A percentile compares a stretch with the other conserved stretches of the same genome.
Evolutionary conservation across 805 yeast species (phyloP).

Genomic region (Pichia manshurica): DNA sequence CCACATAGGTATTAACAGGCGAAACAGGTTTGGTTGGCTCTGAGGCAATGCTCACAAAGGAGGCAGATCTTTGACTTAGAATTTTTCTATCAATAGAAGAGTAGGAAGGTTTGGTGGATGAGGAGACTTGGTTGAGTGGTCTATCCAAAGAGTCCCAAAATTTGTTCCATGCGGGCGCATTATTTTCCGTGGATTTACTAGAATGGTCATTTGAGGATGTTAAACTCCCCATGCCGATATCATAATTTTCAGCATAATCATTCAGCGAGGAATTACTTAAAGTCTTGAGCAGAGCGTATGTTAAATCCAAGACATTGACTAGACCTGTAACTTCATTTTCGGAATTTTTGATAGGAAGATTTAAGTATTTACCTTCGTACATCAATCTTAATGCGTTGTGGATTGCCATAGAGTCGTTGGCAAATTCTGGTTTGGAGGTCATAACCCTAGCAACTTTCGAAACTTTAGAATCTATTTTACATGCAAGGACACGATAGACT

Average conservation of each 20-base stretch:
- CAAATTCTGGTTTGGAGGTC: slow-evolving; percentile 44
- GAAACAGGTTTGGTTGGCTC: slow-evolving; percentile 10
- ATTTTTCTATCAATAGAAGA: not conserved
- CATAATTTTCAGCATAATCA: slow-evolving; percentile 10
- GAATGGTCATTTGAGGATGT: not conserved
- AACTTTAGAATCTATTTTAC: slow-evolving; percentile 30
- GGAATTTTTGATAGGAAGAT: slow-evolving; percentile 36
- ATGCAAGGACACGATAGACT: slow-evolving; percentile 37
- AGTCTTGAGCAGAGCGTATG: slow-evolving; percentile 36
- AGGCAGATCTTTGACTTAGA: slow-evolving; percentile 7
- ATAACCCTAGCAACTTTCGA: slow-evolving; percentile 38
- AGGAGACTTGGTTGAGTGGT: slow-evolving; percentile 18
- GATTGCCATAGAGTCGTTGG: slow-evolving; percentile 34
- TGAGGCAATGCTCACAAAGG: slow-evolving; percentile 14
- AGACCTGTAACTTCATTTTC: slow-evolving; percentile 33
- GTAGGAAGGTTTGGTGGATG: not conserved
- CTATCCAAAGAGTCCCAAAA: slow-evolving; percentile 30
- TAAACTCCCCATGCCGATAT: not conserved
- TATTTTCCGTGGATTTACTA: slow-evolving; percentile 16
- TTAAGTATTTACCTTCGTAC: slow-evolving; percentile 43
- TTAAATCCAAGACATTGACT: slow-evolving; percentile 39
- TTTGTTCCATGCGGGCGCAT: slow-evolving; percentile 29
- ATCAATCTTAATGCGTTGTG: slow-evolving; percentile 40
- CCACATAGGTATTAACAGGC: slow-evolving; percentile 4
- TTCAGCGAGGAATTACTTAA: slow-evolving; percentile 25